Conservation (phyloP, 2,329 filamentous ascomycete species). For the Aureobasidium namibiae region DNA sequence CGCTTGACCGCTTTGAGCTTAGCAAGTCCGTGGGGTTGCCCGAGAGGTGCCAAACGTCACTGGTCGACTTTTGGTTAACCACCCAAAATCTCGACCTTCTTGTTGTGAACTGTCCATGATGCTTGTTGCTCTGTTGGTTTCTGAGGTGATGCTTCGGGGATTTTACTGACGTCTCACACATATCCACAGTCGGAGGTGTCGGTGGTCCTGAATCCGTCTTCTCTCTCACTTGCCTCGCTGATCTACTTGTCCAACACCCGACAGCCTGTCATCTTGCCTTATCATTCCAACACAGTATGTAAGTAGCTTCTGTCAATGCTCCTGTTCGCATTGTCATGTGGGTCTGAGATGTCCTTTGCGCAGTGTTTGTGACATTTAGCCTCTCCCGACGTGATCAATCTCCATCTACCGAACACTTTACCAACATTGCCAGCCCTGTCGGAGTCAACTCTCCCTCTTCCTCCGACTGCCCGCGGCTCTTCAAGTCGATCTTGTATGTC, state of each 20-base stretch:
- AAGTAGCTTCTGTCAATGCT: background rate
- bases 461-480: background rate
- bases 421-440: background rate
- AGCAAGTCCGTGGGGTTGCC: conserved; percentile 7
- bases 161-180: background rate
- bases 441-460: background rate
- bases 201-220: background rate
- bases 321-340: background rate
- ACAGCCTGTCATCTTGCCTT: conserved; percentile 1
- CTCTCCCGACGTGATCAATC: background rate
- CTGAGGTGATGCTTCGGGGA: conserved; percentile 1
- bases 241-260: background rate
- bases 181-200: background rate
- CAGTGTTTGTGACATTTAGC: background rate
- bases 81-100: background rate
- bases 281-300: background rate
- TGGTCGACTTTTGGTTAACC: background rate
- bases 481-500: background rate
- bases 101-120: background rate
- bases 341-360: background rate
- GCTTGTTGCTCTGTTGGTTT: background rate
- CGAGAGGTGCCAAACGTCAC: background rate
- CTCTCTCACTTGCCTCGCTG: background rate
- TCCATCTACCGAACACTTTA: background rate
- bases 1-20: background rate